A percentile compares a stretch with the other conserved stretches of the same genome.
Evolutionary conservation across 352 stramenopile genomes (phyloP).

Genomic region (Pythium sukuiense): DNA sequence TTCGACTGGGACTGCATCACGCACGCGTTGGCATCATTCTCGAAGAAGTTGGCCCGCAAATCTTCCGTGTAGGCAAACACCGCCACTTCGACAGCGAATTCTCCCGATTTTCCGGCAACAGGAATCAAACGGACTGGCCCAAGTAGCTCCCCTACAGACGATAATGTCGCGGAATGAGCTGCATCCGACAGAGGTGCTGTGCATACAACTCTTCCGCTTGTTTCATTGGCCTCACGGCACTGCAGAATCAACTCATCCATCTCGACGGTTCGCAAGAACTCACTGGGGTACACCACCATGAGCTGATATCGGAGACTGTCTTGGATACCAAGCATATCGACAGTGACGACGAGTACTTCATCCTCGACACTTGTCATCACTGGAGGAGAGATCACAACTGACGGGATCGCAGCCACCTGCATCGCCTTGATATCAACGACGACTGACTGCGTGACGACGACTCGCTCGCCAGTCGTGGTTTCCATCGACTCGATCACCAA

Average conservation of each 20-base stretch:
- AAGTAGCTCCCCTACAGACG: background rate
- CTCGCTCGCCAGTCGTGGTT: background rate
- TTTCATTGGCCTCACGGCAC: background rate
- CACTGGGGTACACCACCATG: constrained; percentile 15
- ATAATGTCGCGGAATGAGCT: background rate
- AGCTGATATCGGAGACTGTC: constrained; percentile 1
- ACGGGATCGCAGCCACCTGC: constrained; percentile 5
- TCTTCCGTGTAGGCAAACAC: constrained; percentile 19
- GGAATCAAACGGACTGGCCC: constrained; percentile 8
- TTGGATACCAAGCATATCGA: background rate
- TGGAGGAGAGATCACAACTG: background rate
- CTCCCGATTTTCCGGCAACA: constrained; percentile 9
- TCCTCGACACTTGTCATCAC: constrained; percentile 7
- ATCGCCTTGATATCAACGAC: constrained; percentile 7
- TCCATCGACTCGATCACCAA: constrained; percentile 15
- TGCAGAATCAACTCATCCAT: background rate
- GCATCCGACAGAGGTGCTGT: background rate
- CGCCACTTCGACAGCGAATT: constrained; percentile 5
- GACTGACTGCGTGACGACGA: background rate
- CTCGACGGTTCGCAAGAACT: constrained; percentile 7
- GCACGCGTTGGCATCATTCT: constrained; percentile 5
- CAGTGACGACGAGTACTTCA: background rate
- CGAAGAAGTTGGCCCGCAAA: constrained; percentile 12
- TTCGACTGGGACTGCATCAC: background rate
- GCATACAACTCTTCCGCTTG: constrained; percentile 10